Evolutionary conservation across 176 grass and related monocot genomes (phyloP).

Genomic region (Canna indica): DNA sequence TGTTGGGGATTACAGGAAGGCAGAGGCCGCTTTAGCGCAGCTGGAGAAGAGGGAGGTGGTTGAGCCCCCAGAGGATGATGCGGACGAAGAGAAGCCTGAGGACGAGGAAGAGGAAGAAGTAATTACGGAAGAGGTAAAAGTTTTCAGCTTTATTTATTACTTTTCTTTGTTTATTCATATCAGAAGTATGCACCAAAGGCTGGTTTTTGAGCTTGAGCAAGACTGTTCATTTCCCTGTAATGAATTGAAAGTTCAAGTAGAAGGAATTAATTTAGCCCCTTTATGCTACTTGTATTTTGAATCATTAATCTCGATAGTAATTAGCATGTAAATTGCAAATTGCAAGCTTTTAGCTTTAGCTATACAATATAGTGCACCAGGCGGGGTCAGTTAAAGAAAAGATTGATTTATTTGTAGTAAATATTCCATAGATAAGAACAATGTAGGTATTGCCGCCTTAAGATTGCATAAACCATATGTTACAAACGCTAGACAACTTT

Average conservation of each 20-base stretch:
- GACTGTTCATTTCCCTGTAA: background rate
- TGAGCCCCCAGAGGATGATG: constrained; percentile 15
- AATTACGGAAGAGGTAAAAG: constrained; percentile 71
- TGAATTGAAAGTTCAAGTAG: background rate
- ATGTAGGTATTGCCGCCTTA: background rate
- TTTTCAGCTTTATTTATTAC: background rate
- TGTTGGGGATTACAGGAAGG: constrained; percentile 56
- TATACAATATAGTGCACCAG: too few species aligned
- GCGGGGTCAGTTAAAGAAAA: too few species aligned
- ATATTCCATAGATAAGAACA: too few species aligned
- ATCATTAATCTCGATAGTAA: too few species aligned
- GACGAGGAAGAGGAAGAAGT: constrained; percentile 61
- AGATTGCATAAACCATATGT: background rate
- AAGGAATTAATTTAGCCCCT: background rate
- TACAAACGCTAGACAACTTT: background rate
- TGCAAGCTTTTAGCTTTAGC: too few species aligned
- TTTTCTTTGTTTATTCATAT: background rate
- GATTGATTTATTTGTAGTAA: too few species aligned
- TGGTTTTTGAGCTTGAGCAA: background rate
- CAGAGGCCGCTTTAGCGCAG: constrained; percentile 48
- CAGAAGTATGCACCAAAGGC: background rate
- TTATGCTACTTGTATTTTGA: too few species aligned
- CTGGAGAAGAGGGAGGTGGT: constrained; percentile 57
- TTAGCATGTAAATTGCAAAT: too few species aligned
- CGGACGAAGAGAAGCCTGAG: constrained; percentile 12